These are phyloP conservation scores for Heritiera fomes DNA, from an alignment of 345 rosid genomes.

Conservation along the genomic window DNA sequence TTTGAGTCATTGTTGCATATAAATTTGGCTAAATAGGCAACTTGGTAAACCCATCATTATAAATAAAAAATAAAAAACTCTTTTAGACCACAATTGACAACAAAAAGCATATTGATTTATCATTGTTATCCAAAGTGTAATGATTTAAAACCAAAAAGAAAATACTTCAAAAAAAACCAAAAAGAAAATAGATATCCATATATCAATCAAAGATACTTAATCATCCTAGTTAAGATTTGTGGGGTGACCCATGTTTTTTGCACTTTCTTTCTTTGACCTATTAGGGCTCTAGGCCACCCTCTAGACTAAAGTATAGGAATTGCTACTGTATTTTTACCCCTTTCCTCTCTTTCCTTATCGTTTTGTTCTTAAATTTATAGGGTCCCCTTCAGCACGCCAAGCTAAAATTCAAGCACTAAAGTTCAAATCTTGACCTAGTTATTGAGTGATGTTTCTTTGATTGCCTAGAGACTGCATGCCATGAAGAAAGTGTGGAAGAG, in stretches of 20 bases:
- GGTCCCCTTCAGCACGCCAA: slow-evolving; percentile 33
- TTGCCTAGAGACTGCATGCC: slow-evolving; percentile 24
- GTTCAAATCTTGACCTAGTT: slow-evolving; percentile 22
- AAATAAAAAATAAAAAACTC: background rate
- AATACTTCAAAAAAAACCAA: no score
- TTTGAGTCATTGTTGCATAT: background rate
- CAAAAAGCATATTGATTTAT: slow-evolving; percentile 8
- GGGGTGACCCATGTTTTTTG: slow-evolving; percentile 10
- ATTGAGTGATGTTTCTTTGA: slow-evolving; percentile 32
- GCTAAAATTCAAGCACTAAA: slow-evolving; percentile 31
- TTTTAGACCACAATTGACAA: background rate
- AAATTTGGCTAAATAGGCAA: background rate
- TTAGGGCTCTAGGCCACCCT: slow-evolving; percentile 4
- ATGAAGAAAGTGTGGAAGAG: slow-evolving; percentile 5
- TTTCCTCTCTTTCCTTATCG: background rate
- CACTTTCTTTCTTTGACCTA: slow-evolving; percentile 22
- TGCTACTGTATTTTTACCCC: no score
- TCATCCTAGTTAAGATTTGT: slow-evolving; percentile 28
- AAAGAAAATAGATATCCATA: slow-evolving; percentile 13
- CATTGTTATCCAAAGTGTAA: background rate
- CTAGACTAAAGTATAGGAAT: slow-evolving; percentile 1
- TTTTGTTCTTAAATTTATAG: slow-evolving; percentile 15
- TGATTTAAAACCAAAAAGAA: background rate
- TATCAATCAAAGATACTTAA: slow-evolving; percentile 24
- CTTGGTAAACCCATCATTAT: slow-evolving; percentile 8